Base-by-base conservation (phyloP, 2,329 filamentous ascomycete species). In the Clonostachys rhizophaga region DNA sequence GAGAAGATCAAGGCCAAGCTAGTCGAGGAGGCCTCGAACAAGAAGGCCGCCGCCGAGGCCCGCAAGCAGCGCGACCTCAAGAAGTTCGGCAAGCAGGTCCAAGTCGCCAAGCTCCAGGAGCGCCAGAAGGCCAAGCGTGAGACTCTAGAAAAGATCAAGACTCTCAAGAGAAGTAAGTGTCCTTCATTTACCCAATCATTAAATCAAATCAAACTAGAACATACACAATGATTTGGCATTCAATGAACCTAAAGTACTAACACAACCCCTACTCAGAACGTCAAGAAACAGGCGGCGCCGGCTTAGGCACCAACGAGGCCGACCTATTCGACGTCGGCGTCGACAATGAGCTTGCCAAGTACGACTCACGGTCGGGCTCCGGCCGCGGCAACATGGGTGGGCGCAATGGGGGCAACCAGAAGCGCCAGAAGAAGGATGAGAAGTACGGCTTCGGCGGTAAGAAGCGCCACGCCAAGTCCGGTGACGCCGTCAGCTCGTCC, bases 1-100 rank as follows among this genome's bases (percentile, higher is more conserved):
- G 89, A 89, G 64, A 91, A 89, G 77, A 89, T 99, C 65, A 95
- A 95, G 77, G 83, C 86, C 61, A 95, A 95, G 78, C 75, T 97
- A 59, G 79, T 96, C 52, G 91, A 97, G 60, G 90, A 95, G 62
- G 94, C 92, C 1, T 89, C 92, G 11, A 78, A 83, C 51, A 96
- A 96, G 78, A 96, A 96, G 75, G 92, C 94, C 1, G 81, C 90
- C 30, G 84, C 88, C 20, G 94, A 99, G 68, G 94, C 94, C 7
- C 83, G 91, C 64, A 91, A 91, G 71, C 86, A 92, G 73, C 80
- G 94, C 53, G 94, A 99, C 66, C 76, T 97, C 60, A 97, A 96
- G 84, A 99, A 97, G 74, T 99, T 97, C 65, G 94, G 94, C 65
- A 99, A 99, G 75, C 89, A 95, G 67, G 94, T 97, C 46, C 94